Evolutionary conservation across 2,329 filamentous ascomycete species (phyloP).

Genomic region (Venturia carpophila): DNA sequence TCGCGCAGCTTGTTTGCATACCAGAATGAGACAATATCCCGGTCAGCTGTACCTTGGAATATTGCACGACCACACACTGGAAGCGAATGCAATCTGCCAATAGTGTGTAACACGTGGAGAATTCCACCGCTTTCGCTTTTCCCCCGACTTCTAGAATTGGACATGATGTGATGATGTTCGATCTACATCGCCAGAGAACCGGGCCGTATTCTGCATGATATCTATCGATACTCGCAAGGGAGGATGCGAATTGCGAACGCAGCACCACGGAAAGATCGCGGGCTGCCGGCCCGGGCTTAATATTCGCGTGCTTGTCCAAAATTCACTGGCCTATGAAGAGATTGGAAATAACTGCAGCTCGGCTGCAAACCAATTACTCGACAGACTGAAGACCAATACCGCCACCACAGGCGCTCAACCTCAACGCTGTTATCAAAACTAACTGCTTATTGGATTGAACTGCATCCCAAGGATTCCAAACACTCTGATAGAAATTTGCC

Average conservation of each 20-base stretch:
- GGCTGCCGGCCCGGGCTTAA: neutral
- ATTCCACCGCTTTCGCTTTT: neutral
- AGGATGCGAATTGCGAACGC: slow-evolving; percentile 1
- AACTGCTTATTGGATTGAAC: neutral
- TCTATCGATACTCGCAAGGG: neutral
- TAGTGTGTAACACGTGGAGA: neutral
- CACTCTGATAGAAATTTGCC: neutral
- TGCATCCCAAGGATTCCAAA: neutral
- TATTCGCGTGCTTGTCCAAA: neutral
- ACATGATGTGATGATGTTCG: neutral
- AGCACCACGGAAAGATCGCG: slow-evolving; percentile 1
- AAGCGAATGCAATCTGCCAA: neutral
- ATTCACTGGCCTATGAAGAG: neutral
- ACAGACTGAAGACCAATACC: neutral
- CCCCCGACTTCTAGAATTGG: neutral
- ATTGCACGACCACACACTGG: neutral
- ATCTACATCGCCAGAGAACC: neutral
- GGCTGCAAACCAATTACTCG: slow-evolving; percentile 5
- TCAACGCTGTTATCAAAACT: neutral
- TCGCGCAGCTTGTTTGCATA: neutral
- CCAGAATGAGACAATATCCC: neutral
- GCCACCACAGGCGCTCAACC: neutral
- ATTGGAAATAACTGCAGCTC: neutral
- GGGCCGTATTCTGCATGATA: neutral
- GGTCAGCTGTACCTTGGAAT: neutral